Conservation (phyloP, 2,329 filamentous ascomycete genomes). For the Arthrobotrys megalospora region DNA sequence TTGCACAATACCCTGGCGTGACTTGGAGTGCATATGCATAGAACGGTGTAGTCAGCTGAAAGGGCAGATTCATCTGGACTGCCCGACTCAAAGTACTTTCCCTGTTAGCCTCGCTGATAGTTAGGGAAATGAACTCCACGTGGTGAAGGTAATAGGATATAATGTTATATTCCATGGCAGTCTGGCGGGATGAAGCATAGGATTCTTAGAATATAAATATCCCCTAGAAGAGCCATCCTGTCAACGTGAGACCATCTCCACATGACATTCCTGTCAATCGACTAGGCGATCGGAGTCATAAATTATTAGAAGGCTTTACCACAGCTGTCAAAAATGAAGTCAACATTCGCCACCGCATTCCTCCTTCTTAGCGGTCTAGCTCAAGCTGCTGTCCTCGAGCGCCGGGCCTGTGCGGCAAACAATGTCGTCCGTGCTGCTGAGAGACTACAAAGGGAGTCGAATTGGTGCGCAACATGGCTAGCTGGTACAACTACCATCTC, state of each 20-base stretch:
- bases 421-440: conserved; percentile 27
- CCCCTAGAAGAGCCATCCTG: neutral
- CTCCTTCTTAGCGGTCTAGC: neutral
- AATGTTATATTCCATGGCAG: neutral
- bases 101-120: neutral
- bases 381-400: conserved; percentile 15
- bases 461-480: conserved; percentile 22
- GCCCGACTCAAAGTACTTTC: neutral
- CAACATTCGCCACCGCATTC: neutral
- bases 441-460: conserved; percentile 34
- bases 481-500: conserved; percentile 11
- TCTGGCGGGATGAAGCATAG: neutral
- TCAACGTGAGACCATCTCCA: neutral
- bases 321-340: conserved; percentile 33
- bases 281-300: neutral
- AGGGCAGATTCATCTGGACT: neutral
- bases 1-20: neutral
- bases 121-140: neutral
- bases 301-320: neutral
- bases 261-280: neutral
- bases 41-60: neutral
- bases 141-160: neutral
- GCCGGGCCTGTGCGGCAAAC: conserved; percentile 6
- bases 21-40: neutral
- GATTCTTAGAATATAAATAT: neutral